Evolutionary conservation across 2,329 filamentous ascomycete species (phyloP), one percentile per base, ranked within the genome.

Genomic region (Paramyrothecium roridum): DNA sequence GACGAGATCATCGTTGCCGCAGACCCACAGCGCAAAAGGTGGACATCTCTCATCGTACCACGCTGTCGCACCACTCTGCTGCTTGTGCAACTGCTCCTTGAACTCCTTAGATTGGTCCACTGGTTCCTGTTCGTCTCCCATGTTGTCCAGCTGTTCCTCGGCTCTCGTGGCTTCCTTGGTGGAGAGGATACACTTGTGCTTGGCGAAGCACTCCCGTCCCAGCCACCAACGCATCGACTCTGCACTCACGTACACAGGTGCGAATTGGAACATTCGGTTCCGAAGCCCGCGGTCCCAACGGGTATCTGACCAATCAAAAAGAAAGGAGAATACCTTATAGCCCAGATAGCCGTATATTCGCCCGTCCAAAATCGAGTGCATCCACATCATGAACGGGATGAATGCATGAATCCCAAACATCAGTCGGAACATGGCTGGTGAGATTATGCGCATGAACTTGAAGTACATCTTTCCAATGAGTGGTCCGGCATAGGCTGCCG

Each of bases 221-320:
- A 97, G 80, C 93, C 93, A 97, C 93, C 93, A 98, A 7, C 91
- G 81, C 91, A 97, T 96, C 56, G 86, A 88, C 73, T 97, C 92
- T 1, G 91, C 84, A 63, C 87, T 91, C 52, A 97, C 91, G 65
- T 96, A 96, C 0, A 96, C 91, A 1, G 93, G 93, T 0, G 91
- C 86, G 62, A 96, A 97, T 65, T 95, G 91, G 70, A 98, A 97
- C 82, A 96, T 88, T 46, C 93, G 86, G 67, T 91, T 76, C 56
- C 90, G 80, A 16, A 96, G 74, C 8, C 81, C 90, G 10, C 86
- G 83, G 59, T 97, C 93, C 93, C 93, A 97, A 8, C 91, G 83
- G 11, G 71, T 76, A 67, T 98, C 93, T 1, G 84, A 86, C 93
- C 93, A 98, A 67, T 88, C 82, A 70, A 98, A 97, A 1, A 98